Percentiles rank a stretch among this genome's conserved stretches.
These are phyloP conservation scores for Chlorophyllum brunneum DNA, from an alignment of 768 basidiomycete species.

Conservation along the genomic window DNA sequence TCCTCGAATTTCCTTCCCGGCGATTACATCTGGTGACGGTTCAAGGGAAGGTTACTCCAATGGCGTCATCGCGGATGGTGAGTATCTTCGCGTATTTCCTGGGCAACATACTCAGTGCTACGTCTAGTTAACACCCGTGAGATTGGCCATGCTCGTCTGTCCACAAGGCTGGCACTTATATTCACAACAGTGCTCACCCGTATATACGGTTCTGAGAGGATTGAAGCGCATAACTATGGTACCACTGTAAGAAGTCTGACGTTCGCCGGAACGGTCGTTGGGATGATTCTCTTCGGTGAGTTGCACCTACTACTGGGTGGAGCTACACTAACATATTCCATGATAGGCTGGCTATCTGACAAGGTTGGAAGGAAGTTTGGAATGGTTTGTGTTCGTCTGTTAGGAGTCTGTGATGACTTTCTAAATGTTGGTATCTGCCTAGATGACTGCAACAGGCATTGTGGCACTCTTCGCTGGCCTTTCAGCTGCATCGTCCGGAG, in stretches of 20 bases:
- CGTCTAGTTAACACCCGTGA: conserved; percentile 62
- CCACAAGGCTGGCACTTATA: background rate
- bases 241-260: conserved; percentile 62
- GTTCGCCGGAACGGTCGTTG: conserved; percentile 85
- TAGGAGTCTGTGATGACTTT: too few species aligned
- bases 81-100: conserved; percentile 23
- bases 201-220: conserved; percentile 58
- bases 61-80: conserved; percentile 73
- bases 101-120: background rate
- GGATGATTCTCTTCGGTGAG: conserved; percentile 74
- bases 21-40: conserved; percentile 1
- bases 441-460: conserved; percentile 82
- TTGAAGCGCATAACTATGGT: conserved; percentile 55
- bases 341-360: conserved; percentile 67
- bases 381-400: conserved; percentile 77
- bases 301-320: background rate
- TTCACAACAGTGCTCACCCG: conserved; percentile 53
- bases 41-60: conserved; percentile 67
- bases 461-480: conserved; percentile 82
- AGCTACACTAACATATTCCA: background rate
- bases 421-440: conserved; percentile 1
- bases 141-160: conserved; percentile 18
- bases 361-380: conserved; percentile 85
- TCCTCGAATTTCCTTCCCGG: background rate
- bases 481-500: conserved; percentile 80